These are phyloP conservation scores for Sechiopsis laciniata DNA, from an alignment of 306 rosid genomes.

Conservation along the genomic window DNA sequence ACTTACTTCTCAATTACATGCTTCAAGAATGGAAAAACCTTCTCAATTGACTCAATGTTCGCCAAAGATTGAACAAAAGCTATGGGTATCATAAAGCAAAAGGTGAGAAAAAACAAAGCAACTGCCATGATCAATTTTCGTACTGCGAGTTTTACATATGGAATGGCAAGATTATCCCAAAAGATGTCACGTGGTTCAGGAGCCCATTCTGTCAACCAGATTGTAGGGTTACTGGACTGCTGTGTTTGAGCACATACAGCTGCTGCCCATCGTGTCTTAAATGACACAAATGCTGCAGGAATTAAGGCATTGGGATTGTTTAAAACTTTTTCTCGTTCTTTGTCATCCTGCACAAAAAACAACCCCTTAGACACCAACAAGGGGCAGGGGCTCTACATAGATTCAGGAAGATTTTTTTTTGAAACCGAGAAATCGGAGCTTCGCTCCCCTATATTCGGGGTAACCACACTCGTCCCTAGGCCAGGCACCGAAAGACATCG, in stretches of 20 bases:
- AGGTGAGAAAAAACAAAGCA: slow-evolving; percentile 51
- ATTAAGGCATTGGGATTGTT: slow-evolving; percentile 52
- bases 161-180: slow-evolving; percentile 87
- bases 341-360: slow-evolving; percentile 56
- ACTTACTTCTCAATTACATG: slow-evolving; percentile 58
- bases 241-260: slow-evolving; percentile 95
- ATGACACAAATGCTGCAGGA: slow-evolving; percentile 93
- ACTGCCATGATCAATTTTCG: slow-evolving; percentile 56
- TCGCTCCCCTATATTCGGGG: no score
- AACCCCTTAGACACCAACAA: slow-evolving; percentile 20
- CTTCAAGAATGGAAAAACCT: slow-evolving; percentile 74
- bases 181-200: slow-evolving; percentile 80
- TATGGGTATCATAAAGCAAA: slow-evolving; percentile 85
- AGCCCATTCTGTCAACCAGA: slow-evolving; percentile 97
- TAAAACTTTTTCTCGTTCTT: slow-evolving; percentile 54
- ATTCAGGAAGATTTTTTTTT: no score
- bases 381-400: neutral
- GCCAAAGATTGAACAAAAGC: slow-evolving; percentile 89
- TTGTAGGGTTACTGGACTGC: slow-evolving; percentile 67
- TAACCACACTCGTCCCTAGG: no score
- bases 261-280: slow-evolving; percentile 83
- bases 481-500: no score
- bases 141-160: slow-evolving; percentile 61
- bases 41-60: slow-evolving; percentile 66
- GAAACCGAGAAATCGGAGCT: no score